Percentiles rank a stretch among this genome's conserved stretches.
Conservation (phyloP, 768 basidiomycete genomes). For the Steccherinum ochraceum region DNA sequence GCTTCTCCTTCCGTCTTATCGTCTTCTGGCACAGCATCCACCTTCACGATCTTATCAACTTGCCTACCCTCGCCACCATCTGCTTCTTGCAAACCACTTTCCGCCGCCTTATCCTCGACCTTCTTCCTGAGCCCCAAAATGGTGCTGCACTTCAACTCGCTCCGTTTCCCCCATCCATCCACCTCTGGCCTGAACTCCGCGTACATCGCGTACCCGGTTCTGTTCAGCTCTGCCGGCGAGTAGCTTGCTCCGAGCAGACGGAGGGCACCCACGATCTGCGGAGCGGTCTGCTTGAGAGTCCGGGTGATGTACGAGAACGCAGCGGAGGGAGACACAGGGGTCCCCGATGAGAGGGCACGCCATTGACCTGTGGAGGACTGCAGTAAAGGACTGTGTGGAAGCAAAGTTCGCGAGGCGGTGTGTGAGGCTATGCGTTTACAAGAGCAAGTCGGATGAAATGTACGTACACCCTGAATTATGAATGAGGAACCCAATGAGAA, state of each 20-base stretch:
- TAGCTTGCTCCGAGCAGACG: conserved; percentile 62
- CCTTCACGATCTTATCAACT: conserved; percentile 12
- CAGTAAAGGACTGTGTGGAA: conserved; percentile 61
- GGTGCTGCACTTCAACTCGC: conserved; percentile 60
- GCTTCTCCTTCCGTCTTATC: conserved; percentile 18
- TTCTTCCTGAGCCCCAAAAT: conserved; percentile 53
- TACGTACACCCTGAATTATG: background rate
- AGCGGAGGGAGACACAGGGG: conserved; percentile 61
- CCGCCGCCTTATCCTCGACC: background rate
- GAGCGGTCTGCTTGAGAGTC: conserved; percentile 73
- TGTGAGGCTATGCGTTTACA: conserved; percentile 1
- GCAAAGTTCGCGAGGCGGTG: conserved; percentile 12
- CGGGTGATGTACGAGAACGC: conserved; percentile 83
- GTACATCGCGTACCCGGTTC: conserved; percentile 72
- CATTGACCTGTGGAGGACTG: conserved; percentile 61
- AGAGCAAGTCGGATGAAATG: background rate
- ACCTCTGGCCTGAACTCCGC: conserved; percentile 80
- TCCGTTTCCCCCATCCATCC: conserved; percentile 80
- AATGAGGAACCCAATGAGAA: too few species aligned
- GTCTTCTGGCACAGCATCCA: conserved; percentile 8
- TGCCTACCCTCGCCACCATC: conserved; percentile 5
- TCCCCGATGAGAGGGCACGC: conserved; percentile 73
- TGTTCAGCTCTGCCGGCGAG: conserved; percentile 49
- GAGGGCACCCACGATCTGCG: conserved; percentile 72
- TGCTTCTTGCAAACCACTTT: background rate